These are phyloP conservation scores for Globisporangium orthogonon DNA, from an alignment of 352 stramenopile species.

Conservation along the genomic window DNA sequence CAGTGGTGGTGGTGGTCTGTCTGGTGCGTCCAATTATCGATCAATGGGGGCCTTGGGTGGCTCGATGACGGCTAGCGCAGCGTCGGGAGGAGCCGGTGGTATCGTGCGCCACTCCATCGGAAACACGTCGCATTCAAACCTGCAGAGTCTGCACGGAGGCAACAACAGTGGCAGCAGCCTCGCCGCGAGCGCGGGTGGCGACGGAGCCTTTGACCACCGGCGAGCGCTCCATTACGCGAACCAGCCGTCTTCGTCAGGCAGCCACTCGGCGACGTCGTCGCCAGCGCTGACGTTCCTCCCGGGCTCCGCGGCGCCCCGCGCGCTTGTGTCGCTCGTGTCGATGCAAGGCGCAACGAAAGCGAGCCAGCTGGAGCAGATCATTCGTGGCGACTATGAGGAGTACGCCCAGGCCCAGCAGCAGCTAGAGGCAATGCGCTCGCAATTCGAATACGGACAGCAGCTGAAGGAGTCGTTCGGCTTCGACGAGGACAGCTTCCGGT, in stretches of 20 bases:
- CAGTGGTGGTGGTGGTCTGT: slow-evolving; percentile 1
- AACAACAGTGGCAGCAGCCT: slow-evolving; percentile 10
- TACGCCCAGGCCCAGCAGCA: slow-evolving; percentile 49
- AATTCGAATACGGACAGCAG: slow-evolving; percentile 62
- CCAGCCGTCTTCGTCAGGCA: slow-evolving; percentile 10
- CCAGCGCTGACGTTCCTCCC: slow-evolving; percentile 31
- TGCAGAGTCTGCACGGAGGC: slow-evolving; percentile 10
- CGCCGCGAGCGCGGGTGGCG: background rate
- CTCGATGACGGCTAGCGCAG: background rate
- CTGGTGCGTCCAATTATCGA: slow-evolving; percentile 7
- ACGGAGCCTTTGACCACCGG: slow-evolving; percentile 5
- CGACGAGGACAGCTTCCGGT: slow-evolving; percentile 80
- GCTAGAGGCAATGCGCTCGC: slow-evolving; percentile 47
- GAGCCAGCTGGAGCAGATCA: slow-evolving; percentile 60
- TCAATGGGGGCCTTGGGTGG: slow-evolving; percentile 10
- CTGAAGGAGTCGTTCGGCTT: slow-evolving; percentile 82
- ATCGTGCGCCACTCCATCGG: slow-evolving; percentile 11
- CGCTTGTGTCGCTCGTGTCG: slow-evolving; percentile 59
- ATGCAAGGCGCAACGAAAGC: slow-evolving; percentile 72
- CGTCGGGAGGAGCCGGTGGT: background rate
- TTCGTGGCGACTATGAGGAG: slow-evolving; percentile 51
- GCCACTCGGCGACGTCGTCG: slow-evolving; percentile 22
- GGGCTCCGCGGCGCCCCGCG: slow-evolving; percentile 23
- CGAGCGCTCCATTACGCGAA: slow-evolving; percentile 15
- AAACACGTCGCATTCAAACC: slow-evolving; percentile 14